These are phyloP conservation scores for Yamadazyma atlantica DNA, from an alignment of 1,139 yeast species.

Conservation along the genomic window DNA sequence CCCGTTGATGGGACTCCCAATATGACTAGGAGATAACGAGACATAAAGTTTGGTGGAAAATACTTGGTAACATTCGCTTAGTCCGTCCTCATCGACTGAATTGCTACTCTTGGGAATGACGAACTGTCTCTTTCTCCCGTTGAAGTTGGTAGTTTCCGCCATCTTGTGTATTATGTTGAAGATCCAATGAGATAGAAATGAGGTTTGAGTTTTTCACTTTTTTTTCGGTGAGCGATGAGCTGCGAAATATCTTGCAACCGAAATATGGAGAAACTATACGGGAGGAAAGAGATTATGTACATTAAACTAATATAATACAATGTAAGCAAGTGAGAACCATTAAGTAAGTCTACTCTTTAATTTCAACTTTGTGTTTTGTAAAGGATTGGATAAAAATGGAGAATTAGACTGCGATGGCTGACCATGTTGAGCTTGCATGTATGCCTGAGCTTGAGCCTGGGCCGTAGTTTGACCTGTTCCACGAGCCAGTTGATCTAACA, in stretches of 20 bases:
- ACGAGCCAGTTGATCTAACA: constrained; percentile 5
- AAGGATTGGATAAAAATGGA: constrained; percentile 8
- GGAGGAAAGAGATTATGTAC: neutral
- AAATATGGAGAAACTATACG: neutral
- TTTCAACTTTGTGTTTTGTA: constrained; percentile 10
- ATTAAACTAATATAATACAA: constrained; percentile 1
- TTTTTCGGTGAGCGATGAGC: constrained; percentile 3
- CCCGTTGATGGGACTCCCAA: constrained; percentile 70
- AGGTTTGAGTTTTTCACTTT: constrained; percentile 3
- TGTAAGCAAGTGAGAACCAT: neutral
- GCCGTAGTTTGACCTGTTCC: neutral
- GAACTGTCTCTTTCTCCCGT: constrained; percentile 9
- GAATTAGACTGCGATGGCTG: neutral
- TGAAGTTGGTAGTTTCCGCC: constrained; percentile 2
- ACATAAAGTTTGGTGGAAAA: constrained; percentile 70
- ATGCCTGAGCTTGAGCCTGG: constrained; percentile 1
- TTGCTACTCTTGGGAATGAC: constrained; percentile 32
- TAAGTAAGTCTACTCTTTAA: constrained; percentile 12
- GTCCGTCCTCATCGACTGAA: constrained; percentile 35
- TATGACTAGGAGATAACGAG: constrained; percentile 81
- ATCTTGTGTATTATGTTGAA: no score
- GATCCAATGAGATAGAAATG: no score
- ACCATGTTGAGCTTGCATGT: neutral
- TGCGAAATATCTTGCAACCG: neutral
- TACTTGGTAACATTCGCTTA: constrained; percentile 64